A percentile compares a stretch with the other conserved stretches of the same genome.
Evolutionary conservation across 352 stramenopile species (phyloP).

Genomic region (Pythium aphanidermatum): DNA sequence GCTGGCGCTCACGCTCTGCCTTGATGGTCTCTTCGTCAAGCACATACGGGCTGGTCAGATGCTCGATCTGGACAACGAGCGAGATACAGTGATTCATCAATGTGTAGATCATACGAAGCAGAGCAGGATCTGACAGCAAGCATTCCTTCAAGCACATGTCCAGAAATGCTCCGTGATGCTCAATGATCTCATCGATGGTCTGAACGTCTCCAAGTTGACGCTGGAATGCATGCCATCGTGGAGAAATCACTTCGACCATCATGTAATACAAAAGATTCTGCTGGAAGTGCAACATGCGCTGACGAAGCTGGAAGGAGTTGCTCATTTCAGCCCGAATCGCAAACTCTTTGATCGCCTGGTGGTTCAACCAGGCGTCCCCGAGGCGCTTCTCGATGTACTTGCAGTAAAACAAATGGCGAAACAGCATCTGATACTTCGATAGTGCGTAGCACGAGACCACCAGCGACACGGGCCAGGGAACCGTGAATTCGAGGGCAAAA

Average conservation of each 20-base stretch:
- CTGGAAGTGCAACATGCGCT: conserved; percentile 99
- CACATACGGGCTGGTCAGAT: conserved; percentile 79
- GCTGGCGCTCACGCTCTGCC: conserved; percentile 64
- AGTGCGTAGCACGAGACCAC: conserved; percentile 92
- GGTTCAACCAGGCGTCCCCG: conserved; percentile 93
- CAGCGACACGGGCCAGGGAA: conserved; percentile 97
- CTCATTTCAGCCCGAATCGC: conserved; percentile 83
- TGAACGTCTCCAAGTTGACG: conserved; percentile 60
- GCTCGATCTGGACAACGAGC: conserved; percentile 94
- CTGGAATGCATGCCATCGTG: conserved; percentile 90
- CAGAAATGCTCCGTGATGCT: conserved; percentile 93
- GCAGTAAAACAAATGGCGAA: conserved; percentile 98
- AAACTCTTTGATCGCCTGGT: conserved; percentile 92
- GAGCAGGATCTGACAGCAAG: conserved; percentile 93
- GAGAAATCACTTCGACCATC: conserved; percentile 96
- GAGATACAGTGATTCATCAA: conserved; percentile 96
- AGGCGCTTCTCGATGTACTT: conserved; percentile 98
- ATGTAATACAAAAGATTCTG: conserved; percentile 99
- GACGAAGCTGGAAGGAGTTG: conserved; percentile 91
- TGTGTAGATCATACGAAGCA: conserved; percentile 92
- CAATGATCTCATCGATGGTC: conserved; percentile 94
- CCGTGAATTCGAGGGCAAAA: conserved; percentile 94
- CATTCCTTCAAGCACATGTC: conserved; percentile 96
- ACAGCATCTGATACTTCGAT: conserved; percentile 98
- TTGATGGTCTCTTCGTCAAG: conserved; percentile 86